Percentiles rank a stretch among this genome's conserved stretches.
Conservation (phyloP, 371 early-diverging fungal species). For the Saksenaea oblongispora region DNA sequence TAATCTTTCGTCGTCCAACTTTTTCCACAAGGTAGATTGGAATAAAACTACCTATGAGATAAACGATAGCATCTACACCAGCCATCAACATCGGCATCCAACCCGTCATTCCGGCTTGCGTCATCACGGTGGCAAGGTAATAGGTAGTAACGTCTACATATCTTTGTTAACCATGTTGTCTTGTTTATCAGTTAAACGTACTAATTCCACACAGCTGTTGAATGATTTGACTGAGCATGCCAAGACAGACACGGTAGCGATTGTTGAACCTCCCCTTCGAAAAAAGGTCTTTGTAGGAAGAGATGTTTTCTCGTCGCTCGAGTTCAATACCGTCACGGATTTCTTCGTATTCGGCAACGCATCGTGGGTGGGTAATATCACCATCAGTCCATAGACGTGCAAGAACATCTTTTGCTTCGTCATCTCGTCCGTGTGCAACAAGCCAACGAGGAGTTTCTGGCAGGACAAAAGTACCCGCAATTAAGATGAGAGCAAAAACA, state of each 20-base stretch:
- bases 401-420: conserved; percentile 40
- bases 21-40: conserved; percentile 29
- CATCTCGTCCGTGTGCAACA: conserved; percentile 38
- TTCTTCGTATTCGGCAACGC: conserved; percentile 40
- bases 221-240: conserved; percentile 45
- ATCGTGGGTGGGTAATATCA: conserved; percentile 29
- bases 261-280: conserved; percentile 42
- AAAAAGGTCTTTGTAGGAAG: conserved; percentile 41
- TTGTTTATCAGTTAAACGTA: conserved; percentile 15
- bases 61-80: conserved; percentile 39
- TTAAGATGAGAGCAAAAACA: conserved; percentile 47
- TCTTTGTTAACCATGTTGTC: neutral
- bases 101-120: conserved; percentile 34
- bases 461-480: conserved; percentile 44
- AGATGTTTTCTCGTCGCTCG: conserved; percentile 38
- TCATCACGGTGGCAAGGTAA: conserved; percentile 34
- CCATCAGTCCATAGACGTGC: conserved; percentile 40
- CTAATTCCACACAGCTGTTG: conserved; percentile 51
- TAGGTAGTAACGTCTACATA: conserved; percentile 20
- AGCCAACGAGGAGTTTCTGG: conserved; percentile 67
- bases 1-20: conserved; percentile 25
- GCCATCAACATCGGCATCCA: conserved; percentile 37
- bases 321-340: conserved; percentile 40
- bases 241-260: conserved; percentile 43
- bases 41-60: conserved; percentile 38